These are phyloP conservation scores for Fusarium camptoceras DNA, from an alignment of 2,329 filamentous ascomycete genomes.

Conservation along the genomic window DNA sequence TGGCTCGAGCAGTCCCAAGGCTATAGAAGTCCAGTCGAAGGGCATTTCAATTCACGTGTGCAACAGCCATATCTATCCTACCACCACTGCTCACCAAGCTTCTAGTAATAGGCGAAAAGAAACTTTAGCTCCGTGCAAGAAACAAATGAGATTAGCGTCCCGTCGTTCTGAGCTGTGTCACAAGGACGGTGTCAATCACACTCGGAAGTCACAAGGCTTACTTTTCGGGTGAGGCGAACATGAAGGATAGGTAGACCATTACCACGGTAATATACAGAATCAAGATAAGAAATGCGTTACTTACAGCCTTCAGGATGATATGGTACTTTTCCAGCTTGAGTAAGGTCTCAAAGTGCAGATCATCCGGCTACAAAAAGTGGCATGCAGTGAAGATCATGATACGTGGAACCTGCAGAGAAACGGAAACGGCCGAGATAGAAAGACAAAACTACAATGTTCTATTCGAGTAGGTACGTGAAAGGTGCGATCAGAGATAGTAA, in stretches of 20 bases:
- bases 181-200: slow-evolving; percentile 9
- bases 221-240: slow-evolving; percentile 4
- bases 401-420: slow-evolving; percentile 16
- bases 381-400: not conserved
- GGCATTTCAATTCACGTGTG: not conserved
- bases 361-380: slow-evolving; percentile 6
- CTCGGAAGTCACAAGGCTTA: slow-evolving; percentile 8
- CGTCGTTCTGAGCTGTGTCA: slow-evolving; percentile 8
- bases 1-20: not conserved
- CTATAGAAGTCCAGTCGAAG: not conserved
- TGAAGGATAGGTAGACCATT: not conserved
- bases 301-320: not conserved
- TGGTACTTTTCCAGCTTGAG: not conserved
- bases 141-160: not conserved
- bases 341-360: slow-evolving; percentile 10
- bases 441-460: not conserved
- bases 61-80: not conserved
- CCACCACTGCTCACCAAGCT: not conserved
- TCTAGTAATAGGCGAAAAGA: not conserved
- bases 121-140: not conserved
- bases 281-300: not conserved
- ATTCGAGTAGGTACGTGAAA: not conserved
- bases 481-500: slow-evolving; percentile 4
- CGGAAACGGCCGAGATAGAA: slow-evolving; percentile 25
- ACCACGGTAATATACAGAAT: not conserved